Conservation (phyloP, 805 yeast genomes). For the Cyberlindnera maclurae region DNA sequence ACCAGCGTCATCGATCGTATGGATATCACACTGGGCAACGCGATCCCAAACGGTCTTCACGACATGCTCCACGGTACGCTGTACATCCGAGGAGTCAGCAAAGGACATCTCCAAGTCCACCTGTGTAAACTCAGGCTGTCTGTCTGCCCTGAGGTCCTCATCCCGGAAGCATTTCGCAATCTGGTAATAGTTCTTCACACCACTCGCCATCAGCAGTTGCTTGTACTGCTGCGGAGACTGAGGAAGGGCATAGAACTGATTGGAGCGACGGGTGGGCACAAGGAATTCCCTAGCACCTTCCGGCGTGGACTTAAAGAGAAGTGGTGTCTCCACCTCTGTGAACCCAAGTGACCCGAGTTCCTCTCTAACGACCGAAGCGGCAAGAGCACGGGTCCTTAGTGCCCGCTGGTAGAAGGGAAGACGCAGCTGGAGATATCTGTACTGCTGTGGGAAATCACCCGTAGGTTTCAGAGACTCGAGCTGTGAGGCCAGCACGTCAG, state of each 20-base stretch:
- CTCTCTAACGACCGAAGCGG: constrained; percentile 41
- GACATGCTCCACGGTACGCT: constrained; percentile 50
- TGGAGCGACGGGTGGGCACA: constrained; percentile 73
- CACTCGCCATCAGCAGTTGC: constrained; percentile 91
- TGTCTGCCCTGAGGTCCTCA: constrained; percentile 88
- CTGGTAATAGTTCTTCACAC: constrained; percentile 80
- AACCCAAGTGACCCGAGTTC: constrained; percentile 41
- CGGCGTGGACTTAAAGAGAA: constrained; percentile 91
- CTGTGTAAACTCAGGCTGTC: constrained; percentile 98
- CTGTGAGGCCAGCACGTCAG: constrained; percentile 62
- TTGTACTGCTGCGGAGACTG: constrained; percentile 98
- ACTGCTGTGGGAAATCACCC: constrained; percentile 66
- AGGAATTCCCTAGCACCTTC: constrained; percentile 96
- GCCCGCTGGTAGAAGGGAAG: constrained; percentile 48
- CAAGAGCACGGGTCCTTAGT: constrained; percentile 47
- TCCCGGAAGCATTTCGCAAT: constrained; percentile 93
- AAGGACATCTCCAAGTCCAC: constrained; percentile 93
- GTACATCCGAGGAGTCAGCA: constrained; percentile 63
- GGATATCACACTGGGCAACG: constrained; percentile 29
- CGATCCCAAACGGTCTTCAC: constrained; percentile 50
- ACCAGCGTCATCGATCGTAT: constrained; percentile 14
- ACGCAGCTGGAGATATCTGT: constrained; percentile 75
- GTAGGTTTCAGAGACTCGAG: constrained; percentile 50
- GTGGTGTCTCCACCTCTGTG: constrained; percentile 86
- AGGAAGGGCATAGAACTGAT: constrained; percentile 78